These are phyloP conservation scores for Rhizopogon sp. DNA, from an alignment of 768 basidiomycete species.

Conservation along the genomic window DNA sequence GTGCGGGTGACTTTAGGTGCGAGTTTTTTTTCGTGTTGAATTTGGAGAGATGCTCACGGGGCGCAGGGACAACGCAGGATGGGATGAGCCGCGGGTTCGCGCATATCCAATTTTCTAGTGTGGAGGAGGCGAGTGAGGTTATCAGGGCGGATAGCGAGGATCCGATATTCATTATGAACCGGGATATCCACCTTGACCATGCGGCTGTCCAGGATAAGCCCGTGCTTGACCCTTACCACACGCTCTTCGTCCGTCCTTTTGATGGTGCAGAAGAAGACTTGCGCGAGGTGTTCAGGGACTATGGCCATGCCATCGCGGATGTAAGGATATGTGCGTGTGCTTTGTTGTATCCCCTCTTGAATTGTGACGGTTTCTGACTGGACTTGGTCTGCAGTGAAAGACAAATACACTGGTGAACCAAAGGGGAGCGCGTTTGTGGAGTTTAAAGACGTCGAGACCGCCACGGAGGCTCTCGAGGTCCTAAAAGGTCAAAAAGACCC, in stretches of 20 bases:
- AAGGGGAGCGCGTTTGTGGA: slow-evolving; percentile 47
- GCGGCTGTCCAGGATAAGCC: slow-evolving; percentile 15
- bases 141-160: slow-evolving; percentile 33
- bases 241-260: slow-evolving; percentile 27
- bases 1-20: slow-evolving; percentile 34
- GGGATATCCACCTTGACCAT: slow-evolving; percentile 39
- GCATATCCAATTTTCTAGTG: slow-evolving; percentile 37
- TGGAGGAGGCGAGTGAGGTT: slow-evolving; percentile 33
- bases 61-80: slow-evolving; percentile 17
- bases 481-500: slow-evolving; percentile 25
- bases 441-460: slow-evolving; percentile 40
- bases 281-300: slow-evolving; percentile 18
- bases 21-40: slow-evolving; percentile 10
- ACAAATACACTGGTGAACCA: slow-evolving; percentile 24
- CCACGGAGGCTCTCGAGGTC: slow-evolving; percentile 42
- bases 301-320: slow-evolving; percentile 11
- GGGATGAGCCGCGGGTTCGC: slow-evolving; percentile 41
- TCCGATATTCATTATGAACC: slow-evolving; percentile 44
- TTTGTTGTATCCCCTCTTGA: neutral
- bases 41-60: neutral
- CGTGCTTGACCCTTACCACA: slow-evolving; percentile 19
- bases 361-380: neutral
- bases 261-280: slow-evolving; percentile 21
- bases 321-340: slow-evolving; percentile 30
- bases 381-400: slow-evolving; percentile 22